Evolutionary conservation across 352 stramenopile genomes (phyloP).

Genomic region (Pilasporangium apinafurcum): DNA sequence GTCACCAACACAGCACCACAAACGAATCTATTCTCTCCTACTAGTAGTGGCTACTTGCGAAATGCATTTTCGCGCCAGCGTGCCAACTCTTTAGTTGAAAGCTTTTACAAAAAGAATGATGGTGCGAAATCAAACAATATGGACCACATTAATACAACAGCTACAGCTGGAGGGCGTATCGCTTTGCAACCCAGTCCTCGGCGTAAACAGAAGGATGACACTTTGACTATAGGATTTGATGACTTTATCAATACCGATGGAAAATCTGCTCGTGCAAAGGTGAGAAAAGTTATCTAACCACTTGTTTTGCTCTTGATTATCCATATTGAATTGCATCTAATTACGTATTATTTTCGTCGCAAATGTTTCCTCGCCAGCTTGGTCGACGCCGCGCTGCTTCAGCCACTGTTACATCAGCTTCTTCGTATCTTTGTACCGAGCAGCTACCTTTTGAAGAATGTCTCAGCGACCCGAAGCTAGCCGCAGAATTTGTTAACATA

Average conservation of each 20-base stretch:
- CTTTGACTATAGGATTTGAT: constrained; percentile 15
- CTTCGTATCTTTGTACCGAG: constrained; percentile 6
- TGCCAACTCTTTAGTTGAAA: constrained; percentile 12
- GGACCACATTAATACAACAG: no score
- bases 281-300: no score
- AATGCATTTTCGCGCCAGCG: background rate
- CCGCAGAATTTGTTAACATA: constrained; percentile 32
- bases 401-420: background rate
- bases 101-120: constrained; percentile 18
- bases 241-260: constrained; percentile 12
- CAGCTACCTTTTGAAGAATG: constrained; percentile 24
- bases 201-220: background rate
- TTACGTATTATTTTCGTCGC: no score
- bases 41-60: no score
- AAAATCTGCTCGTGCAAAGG: background rate
- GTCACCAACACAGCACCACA: no score
- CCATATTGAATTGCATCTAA: no score
- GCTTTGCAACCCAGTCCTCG: constrained; percentile 13
- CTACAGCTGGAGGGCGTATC: background rate
- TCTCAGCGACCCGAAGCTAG: constrained; percentile 31
- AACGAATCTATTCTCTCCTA: no score
- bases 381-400: no score
- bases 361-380: no score
- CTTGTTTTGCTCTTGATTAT: no score
- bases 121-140: no score